Conservation (phyloP, 371 early-diverging fungal species). For the Paraphysoderma sedebokerense region DNA sequence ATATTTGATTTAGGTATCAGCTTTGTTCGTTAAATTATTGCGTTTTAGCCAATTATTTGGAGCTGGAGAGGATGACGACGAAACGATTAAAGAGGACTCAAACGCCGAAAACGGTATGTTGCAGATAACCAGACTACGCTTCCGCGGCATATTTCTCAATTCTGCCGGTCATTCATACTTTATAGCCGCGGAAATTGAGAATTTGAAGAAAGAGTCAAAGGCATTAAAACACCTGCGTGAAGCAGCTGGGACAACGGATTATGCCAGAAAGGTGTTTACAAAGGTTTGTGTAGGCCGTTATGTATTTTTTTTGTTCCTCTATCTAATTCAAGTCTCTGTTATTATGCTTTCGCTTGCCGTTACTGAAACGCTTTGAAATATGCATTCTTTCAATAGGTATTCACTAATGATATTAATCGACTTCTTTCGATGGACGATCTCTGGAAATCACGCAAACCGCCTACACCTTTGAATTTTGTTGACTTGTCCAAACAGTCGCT, state of each 20-base stretch:
- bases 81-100: conserved; percentile 19
- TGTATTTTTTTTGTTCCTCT: too few species aligned
- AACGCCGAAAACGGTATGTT: conserved; percentile 40
- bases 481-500: conserved; percentile 8
- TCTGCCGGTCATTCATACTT: background rate
- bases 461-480: conserved; percentile 43
- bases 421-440: conserved; percentile 67
- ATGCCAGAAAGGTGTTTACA: conserved; percentile 53
- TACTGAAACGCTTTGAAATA: too few species aligned
- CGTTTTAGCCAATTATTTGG: conserved; percentile 64
- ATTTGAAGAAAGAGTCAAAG: conserved; percentile 46
- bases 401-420: conserved; percentile 54
- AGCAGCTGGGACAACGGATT: conserved; percentile 37
- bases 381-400: conserved; percentile 20
- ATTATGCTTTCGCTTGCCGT: too few species aligned
- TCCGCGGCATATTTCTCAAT: background rate
- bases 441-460: conserved; percentile 65
- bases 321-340: too few species aligned
- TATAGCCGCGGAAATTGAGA: conserved; percentile 51
- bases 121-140: too few species aligned
- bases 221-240: conserved; percentile 45
- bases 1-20: background rate
- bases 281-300: conserved; percentile 55
- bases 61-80: conserved; percentile 46
- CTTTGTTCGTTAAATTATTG: background rate